A percentile compares a stretch with the other conserved stretches of the same genome.
These are phyloP conservation scores for Citrullus mucosospermus DNA, from an alignment of 306 rosid species.

Conservation along the genomic window DNA sequence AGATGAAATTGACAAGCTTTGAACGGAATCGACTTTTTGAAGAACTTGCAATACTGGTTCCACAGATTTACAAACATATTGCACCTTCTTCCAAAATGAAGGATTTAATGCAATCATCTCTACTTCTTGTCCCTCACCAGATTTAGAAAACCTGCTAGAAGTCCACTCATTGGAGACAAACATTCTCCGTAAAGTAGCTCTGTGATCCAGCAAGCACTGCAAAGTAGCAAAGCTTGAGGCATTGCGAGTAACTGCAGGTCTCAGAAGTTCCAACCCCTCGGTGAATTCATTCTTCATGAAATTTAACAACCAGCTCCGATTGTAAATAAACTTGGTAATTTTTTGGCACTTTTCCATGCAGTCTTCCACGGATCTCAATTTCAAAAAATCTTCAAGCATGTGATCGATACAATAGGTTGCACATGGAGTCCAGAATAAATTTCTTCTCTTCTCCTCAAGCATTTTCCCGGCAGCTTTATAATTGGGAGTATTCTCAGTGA, in stretches of 20 bases:
- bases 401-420: conserved; percentile 62
- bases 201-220: conserved; percentile 65
- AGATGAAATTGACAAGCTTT: conserved; percentile 63
- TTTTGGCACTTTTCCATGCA: conserved; percentile 77
- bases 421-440: conserved; percentile 88
- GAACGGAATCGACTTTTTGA: conserved; percentile 52
- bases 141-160: conserved; percentile 54
- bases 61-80: conserved; percentile 51
- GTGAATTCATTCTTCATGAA: conserved; percentile 74
- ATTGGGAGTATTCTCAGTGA: conserved; percentile 66
- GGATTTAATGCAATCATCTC: conserved; percentile 54
- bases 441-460: conserved; percentile 86
- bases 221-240: conserved; percentile 81
- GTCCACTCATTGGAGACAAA: conserved; percentile 78
- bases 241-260: conserved; percentile 39
- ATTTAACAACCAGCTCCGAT: conserved; percentile 70
- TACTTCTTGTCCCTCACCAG: conserved; percentile 70
- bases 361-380: conserved; percentile 72
- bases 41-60: conserved; percentile 76
- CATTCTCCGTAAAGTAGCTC: conserved; percentile 57
- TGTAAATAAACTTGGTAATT: conserved; percentile 70
- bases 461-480: conserved; percentile 76
- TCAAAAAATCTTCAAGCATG: conserved; percentile 71
- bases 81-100: conserved; percentile 81
- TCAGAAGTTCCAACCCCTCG: conserved; percentile 67